phyloP scores from a whole-genome alignment of 2,329 filamentous ascomycete species.

The Thelonectria blattea region DNA sequence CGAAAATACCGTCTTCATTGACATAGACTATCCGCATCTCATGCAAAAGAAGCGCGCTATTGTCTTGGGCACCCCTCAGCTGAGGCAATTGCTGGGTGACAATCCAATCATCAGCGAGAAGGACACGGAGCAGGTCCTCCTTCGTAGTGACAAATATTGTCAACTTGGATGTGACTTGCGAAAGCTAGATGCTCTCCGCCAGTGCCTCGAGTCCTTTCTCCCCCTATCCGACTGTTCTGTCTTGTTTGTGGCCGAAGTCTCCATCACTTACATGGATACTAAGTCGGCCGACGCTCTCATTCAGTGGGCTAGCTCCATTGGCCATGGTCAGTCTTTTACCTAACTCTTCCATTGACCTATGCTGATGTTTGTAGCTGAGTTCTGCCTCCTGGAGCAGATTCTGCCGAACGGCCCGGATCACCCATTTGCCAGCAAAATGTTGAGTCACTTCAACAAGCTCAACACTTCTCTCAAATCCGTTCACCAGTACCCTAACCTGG shows the following conservation, averaged over 20 bases:
- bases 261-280: slow-evolving; percentile 87
- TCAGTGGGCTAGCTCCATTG: slow-evolving; percentile 75
- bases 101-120: slow-evolving; percentile 43
- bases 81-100: slow-evolving; percentile 49
- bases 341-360: background rate
- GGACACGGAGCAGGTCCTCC: slow-evolving; percentile 56
- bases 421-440: slow-evolving; percentile 87
- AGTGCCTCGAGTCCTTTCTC: slow-evolving; percentile 63
- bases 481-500: slow-evolving; percentile 68
- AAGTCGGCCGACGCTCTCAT: slow-evolving; percentile 76
- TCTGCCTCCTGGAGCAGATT: slow-evolving; percentile 87
- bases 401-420: slow-evolving; percentile 78
- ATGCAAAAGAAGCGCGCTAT: slow-evolving; percentile 75
- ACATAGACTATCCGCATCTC: slow-evolving; percentile 84
- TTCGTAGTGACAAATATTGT: slow-evolving; percentile 73
- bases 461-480: slow-evolving; percentile 80
- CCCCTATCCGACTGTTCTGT: slow-evolving; percentile 65
- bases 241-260: slow-evolving; percentile 87
- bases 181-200: slow-evolving; percentile 66
- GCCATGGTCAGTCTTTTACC: slow-evolving; percentile 62
- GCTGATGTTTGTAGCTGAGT: slow-evolving; percentile 58
- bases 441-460: slow-evolving; percentile 81
- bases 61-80: slow-evolving; percentile 67
- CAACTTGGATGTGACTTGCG: slow-evolving; percentile 84
- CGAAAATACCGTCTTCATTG: slow-evolving; percentile 71